Evolutionary conservation across 306 rosid species (phyloP).

Genomic region (Lupinus albus): DNA sequence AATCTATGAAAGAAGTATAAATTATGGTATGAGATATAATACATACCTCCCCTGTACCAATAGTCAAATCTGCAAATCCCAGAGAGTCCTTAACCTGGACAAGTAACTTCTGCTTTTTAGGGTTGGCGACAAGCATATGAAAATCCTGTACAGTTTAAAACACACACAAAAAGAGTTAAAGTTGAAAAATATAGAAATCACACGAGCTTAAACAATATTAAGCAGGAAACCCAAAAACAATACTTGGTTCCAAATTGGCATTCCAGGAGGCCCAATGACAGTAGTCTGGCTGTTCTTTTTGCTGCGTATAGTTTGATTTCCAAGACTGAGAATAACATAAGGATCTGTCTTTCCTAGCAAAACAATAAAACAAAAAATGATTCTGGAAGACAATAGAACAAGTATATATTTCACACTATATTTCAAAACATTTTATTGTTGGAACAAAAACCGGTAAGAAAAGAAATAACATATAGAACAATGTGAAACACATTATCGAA

Average conservation of each 20-base stretch:
- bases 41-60: slow-evolving; percentile 89
- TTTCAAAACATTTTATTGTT: slow-evolving; percentile 1
- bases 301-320: slow-evolving; percentile 85
- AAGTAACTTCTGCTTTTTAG: slow-evolving; percentile 74
- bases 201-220: slow-evolving; percentile 16
- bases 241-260: slow-evolving; percentile 99
- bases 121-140: slow-evolving; percentile 87
- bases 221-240: slow-evolving; percentile 38
- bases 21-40: slow-evolving; percentile 9
- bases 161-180: slow-evolving; percentile 17
- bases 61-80: slow-evolving; percentile 77
- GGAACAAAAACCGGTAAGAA: background rate
- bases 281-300: slow-evolving; percentile 99
- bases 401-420: slow-evolving; percentile 14
- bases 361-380: slow-evolving; percentile 15
- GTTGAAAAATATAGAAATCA: slow-evolving; percentile 7
- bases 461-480: background rate
- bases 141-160: slow-evolving; percentile 79
- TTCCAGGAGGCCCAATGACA: slow-evolving; percentile 92
- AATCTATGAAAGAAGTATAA: slow-evolving; percentile 17
- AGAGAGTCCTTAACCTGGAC: slow-evolving; percentile 90
- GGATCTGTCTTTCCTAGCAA: slow-evolving; percentile 95
- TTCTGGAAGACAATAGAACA: slow-evolving; percentile 3
- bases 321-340: slow-evolving; percentile 77
- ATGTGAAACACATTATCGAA: background rate